These are phyloP conservation scores for Buddleja alternifolia DNA, from an alignment of 257 asterid species.

Conservation along the genomic window DNA sequence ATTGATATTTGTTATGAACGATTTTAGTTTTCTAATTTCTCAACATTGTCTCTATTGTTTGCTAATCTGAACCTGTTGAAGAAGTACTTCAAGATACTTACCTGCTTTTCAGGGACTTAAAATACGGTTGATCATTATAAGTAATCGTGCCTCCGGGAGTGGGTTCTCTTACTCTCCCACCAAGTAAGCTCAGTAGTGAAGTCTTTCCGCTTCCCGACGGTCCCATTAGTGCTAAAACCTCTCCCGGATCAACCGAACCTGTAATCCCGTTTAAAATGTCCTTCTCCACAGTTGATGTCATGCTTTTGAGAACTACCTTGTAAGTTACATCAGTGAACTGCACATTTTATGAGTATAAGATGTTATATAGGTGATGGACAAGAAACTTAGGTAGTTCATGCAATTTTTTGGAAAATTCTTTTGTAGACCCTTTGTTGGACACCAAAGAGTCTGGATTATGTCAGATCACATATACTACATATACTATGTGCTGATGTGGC, in stretches of 20 bases:
- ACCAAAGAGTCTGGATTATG: too few relatives aligned
- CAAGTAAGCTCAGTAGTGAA: conserved; percentile 75
- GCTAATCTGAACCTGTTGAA: background rate
- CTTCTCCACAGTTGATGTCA: conserved; percentile 72
- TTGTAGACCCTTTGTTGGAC: too few relatives aligned
- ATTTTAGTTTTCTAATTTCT: too few relatives aligned
- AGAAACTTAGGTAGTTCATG: background rate
- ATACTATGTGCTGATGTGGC: too few relatives aligned
- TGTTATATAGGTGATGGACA: background rate
- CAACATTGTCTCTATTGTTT: too few relatives aligned
- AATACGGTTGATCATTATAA: conserved; percentile 78
- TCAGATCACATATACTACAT: too few relatives aligned
- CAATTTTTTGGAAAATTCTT: too few relatives aligned
- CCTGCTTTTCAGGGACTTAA: conserved; percentile 88
- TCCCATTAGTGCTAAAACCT: conserved; percentile 95
- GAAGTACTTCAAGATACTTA: conserved; percentile 16
- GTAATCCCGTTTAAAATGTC: conserved; percentile 76
- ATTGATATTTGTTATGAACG: too few relatives aligned
- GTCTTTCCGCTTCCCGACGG: conserved; percentile 99
- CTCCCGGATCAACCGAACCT: conserved; percentile 90
- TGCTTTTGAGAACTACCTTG: conserved; percentile 76
- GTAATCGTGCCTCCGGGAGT: conserved; percentile 65
- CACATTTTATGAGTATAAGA: conserved; percentile 30
- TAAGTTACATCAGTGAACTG: conserved; percentile 88
- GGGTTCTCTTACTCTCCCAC: conserved; percentile 70